These are phyloP conservation scores for Alternaria solani DNA, from an alignment of 2,329 filamentous ascomycete species.

Conservation along the genomic window DNA sequence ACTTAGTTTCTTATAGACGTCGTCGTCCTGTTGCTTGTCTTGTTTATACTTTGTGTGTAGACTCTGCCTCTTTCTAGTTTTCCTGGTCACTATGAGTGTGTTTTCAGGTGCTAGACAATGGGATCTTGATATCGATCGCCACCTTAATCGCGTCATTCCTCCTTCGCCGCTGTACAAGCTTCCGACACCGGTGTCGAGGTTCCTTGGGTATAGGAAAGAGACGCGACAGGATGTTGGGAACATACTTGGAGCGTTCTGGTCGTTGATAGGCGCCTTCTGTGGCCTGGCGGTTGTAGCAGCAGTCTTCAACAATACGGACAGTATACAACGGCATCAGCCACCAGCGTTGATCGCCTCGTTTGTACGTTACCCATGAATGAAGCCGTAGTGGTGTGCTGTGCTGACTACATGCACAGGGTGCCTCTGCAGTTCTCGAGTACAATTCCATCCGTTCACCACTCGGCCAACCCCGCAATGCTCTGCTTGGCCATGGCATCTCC, in stretches of 20 bases:
- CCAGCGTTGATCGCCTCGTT: slow-evolving; percentile 56
- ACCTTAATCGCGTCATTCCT: slow-evolving; percentile 75
- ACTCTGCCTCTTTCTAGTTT: background rate
- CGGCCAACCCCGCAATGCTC: slow-evolving; percentile 57
- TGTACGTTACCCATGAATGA: slow-evolving; percentile 34
- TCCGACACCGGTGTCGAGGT: slow-evolving; percentile 71
- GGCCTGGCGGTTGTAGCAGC: slow-evolving; percentile 54
- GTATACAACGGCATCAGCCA: slow-evolving; percentile 50
- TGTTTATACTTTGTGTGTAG: background rate
- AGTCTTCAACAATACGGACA: slow-evolving; percentile 52
- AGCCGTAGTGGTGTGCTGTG: background rate
- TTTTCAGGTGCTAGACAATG: slow-evolving; percentile 29
- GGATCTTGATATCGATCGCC: slow-evolving; percentile 79
- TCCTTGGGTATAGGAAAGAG: slow-evolving; percentile 61
- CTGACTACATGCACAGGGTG: slow-evolving; percentile 46
- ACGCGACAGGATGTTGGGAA: slow-evolving; percentile 53
- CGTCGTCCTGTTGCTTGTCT: background rate
- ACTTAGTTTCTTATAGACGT: background rate
- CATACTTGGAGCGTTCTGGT: slow-evolving; percentile 53
- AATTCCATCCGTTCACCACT: slow-evolving; percentile 57
- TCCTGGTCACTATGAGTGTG: background rate
- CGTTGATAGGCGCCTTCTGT: slow-evolving; percentile 55
- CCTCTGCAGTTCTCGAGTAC: slow-evolving; percentile 58
- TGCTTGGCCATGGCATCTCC: slow-evolving; percentile 57
- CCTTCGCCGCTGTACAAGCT: slow-evolving; percentile 69